A percentile compares a stretch with the other conserved stretches of the same genome.
These are phyloP conservation scores for Candida multigemmis DNA, from an alignment of 805 yeast genomes.

Conservation along the genomic window DNA sequence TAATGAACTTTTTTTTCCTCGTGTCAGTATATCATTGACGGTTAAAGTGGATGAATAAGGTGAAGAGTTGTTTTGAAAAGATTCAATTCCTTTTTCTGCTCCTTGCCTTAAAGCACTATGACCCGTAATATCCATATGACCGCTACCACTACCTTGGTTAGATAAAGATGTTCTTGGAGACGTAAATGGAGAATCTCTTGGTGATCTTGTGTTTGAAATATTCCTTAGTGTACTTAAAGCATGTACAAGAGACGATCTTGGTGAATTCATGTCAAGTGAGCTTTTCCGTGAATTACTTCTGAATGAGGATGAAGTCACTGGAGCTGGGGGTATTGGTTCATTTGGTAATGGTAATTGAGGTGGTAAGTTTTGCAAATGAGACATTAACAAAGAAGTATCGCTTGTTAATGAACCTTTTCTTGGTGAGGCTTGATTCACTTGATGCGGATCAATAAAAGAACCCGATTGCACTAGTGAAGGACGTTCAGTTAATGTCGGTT, in stretches of 20 bases:
- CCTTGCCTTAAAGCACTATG: not conserved
- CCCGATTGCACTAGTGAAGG: slow-evolving; percentile 3
- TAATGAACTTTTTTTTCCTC: too few species aligned
- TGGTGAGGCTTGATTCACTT: slow-evolving; percentile 3
- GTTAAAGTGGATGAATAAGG: slow-evolving; percentile 1
- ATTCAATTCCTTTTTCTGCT: slow-evolving; percentile 1
- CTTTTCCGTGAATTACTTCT: slow-evolving; percentile 25
- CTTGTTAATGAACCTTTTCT: slow-evolving; percentile 14
- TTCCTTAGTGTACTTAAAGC: slow-evolving; percentile 31
- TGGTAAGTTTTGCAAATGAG: slow-evolving; percentile 39
- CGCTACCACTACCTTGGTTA: slow-evolving; percentile 13
- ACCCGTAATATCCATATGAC: slow-evolving; percentile 1
- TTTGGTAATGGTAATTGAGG: slow-evolving; percentile 49
- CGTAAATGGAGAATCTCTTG: slow-evolving; percentile 27
- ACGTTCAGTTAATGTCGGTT: slow-evolving; percentile 1
- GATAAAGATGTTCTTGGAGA: slow-evolving; percentile 45
- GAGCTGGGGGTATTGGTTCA: slow-evolving; percentile 39
- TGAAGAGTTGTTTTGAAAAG: slow-evolving; percentile 2
- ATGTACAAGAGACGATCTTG: slow-evolving; percentile 31
- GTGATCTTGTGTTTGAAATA: slow-evolving; percentile 25
- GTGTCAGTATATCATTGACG: slow-evolving; percentile 2
- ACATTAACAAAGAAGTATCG: slow-evolving; percentile 15
- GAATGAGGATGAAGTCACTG: slow-evolving; percentile 24
- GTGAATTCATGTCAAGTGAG: slow-evolving; percentile 28
- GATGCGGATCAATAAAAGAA: slow-evolving; percentile 18